Percentiles rank a stretch among this genome's conserved stretches.
Conservation (phyloP, 192 early-diverging fungal species). For the Jimgerdemannia flammicorona region DNA sequence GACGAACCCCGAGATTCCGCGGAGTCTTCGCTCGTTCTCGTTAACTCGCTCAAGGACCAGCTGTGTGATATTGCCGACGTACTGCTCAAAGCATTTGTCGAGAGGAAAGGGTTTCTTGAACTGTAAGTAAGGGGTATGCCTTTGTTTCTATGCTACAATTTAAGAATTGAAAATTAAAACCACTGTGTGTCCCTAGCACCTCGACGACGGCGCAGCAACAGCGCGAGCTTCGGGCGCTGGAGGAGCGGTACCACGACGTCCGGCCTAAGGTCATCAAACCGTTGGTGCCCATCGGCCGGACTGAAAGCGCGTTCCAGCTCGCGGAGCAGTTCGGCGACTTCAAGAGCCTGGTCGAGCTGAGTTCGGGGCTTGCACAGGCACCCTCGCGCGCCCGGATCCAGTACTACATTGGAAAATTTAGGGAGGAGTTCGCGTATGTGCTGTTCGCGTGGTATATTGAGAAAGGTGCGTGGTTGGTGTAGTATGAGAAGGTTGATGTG, state of each 20-base stretch:
- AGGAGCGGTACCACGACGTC: neutral
- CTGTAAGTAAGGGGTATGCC: constrained; percentile 10
- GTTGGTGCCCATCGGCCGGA: constrained; percentile 16
- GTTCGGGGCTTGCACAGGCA: constrained; percentile 2
- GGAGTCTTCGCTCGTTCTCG: neutral
- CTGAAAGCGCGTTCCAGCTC: constrained; percentile 14
- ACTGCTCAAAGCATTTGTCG: constrained; percentile 25
- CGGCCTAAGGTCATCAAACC: neutral
- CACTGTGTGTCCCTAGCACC: neutral
- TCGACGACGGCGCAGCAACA: constrained; percentile 13
- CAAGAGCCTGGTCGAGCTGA: constrained; percentile 22
- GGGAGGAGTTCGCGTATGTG: constrained; percentile 30
- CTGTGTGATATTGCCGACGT: constrained; percentile 31
- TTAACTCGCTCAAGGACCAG: constrained; percentile 19
- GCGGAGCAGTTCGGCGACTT: constrained; percentile 27
- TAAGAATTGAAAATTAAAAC: neutral
- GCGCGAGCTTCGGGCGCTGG: neutral
- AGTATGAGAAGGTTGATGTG: neutral
- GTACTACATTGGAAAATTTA: constrained; percentile 20
- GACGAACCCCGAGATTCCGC: neutral
- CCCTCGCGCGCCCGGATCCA: neutral
- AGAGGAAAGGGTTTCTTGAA: constrained; percentile 25
- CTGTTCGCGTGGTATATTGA: constrained; percentile 30
- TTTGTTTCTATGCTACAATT: neutral
- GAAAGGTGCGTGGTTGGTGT: constrained; percentile 10